Evolutionary conservation across 805 yeast species (phyloP), one percentile per base, ranked within the genome.

Genomic region (Wickerhamomyces queroliae): DNA sequence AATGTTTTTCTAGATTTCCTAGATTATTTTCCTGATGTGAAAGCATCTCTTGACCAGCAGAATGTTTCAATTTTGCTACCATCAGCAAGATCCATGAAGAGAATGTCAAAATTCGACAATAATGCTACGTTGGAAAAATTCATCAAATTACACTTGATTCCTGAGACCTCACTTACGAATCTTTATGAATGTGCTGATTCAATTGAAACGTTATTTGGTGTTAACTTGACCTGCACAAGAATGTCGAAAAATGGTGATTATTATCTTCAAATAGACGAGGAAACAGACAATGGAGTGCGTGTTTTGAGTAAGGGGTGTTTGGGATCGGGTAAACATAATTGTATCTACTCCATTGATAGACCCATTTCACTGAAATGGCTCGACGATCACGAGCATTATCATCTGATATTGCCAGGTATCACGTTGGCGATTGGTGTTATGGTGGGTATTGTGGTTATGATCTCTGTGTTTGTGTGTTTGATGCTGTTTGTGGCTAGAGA

Each of bases 1-100:
- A 45, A 54, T 0, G 58, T 65, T 3, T 73, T 80, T 46, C 35
- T 67, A 16, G 69, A 70, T 8, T 67, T 81, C 22, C 45, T 85
- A 11, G 60, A 66, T 13, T 43, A 56, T 2, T 67, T 69, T 37
- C 53, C 74, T 13, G 75, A 67, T 22, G 52, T 80, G 23, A 37
- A 63, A 2, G 49, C 68, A 9, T 62, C 75, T 1, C 54, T 84
- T 5, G 55, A 64, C 2, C 55, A 66, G 19, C 61, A 56, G 21
- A 59, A 66, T 36, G 70, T 67, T 55, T 85, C 96, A 0, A 57
- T 89, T n/a, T 59, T 90, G 20, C 72, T 88, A 0, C 97, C 98
- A 1, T 70, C 81, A 0, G 62, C 75, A 3, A 69, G 70, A 15
- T 76, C 88, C 1, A 56, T 88, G 42, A 48, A 55, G 9, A 62